phyloP scores from a whole-genome alignment of 2,329 filamentous ascomycete species.

The Apiospora kogelbergensis region DNA sequence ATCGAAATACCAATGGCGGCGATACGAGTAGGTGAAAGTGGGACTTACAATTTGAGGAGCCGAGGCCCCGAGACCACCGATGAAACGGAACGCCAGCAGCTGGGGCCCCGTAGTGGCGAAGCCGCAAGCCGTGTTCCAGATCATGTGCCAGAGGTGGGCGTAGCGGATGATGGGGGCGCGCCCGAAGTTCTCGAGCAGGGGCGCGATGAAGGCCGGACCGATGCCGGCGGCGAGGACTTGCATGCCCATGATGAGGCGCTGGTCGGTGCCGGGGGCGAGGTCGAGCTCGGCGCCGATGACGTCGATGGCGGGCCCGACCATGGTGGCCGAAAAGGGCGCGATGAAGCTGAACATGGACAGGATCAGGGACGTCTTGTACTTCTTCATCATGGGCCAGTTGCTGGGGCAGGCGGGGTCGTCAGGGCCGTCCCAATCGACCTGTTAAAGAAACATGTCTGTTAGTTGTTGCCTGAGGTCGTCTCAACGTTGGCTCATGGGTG shows the following conservation, averaged over 20 bases:
- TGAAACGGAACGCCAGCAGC: conserved; percentile 50
- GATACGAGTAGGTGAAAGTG: too few relatives aligned
- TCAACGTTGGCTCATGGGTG: too few relatives aligned
- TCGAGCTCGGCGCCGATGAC: conserved; percentile 44
- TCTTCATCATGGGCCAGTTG: conserved; percentile 45
- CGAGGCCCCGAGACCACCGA: conserved; percentile 46
- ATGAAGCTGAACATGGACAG: conserved; percentile 50
- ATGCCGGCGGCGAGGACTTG: conserved; percentile 50
- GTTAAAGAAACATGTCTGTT: not conserved
- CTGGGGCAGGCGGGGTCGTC: conserved; percentile 40
- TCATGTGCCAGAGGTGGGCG: conserved; percentile 44
- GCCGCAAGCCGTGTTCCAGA: conserved; percentile 54
- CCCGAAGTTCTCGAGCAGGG: conserved; percentile 29
- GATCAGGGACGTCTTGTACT: conserved; percentile 35
- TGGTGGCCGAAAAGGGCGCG: conserved; percentile 53
- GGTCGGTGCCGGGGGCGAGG: conserved; percentile 40
- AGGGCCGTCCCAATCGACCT: conserved; percentile 45
- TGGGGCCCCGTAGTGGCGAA: conserved; percentile 42
- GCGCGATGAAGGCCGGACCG: conserved; percentile 45
- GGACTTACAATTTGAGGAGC: conserved; percentile 43
- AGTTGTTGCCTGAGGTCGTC: too few relatives aligned
- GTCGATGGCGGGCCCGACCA: conserved; percentile 48
- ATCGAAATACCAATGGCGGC: not conserved
- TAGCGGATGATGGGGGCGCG: conserved; percentile 48
- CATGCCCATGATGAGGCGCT: conserved; percentile 42